Evolutionary conservation across 2,329 filamentous ascomycete species (phyloP), one percentile per base, ranked within the genome.

Genomic region (Pochonia chlamydosporia): DNA sequence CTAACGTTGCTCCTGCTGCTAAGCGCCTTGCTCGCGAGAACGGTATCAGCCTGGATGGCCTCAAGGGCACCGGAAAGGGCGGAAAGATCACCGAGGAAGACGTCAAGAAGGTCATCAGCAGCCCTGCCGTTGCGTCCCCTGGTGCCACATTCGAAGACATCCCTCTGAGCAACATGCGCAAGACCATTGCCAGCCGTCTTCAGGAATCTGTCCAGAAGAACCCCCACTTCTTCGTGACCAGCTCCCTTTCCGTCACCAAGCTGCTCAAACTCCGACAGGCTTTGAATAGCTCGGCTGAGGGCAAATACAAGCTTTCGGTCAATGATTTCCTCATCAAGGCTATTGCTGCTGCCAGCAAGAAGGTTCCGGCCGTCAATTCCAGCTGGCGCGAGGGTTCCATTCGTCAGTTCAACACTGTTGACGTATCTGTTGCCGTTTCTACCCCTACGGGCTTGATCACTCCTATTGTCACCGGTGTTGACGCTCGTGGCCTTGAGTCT

Each of bases 261-360:
- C 87, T 99, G 42, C 76, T 96, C 63, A 97, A 96, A 79, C 90
- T 99, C 60, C 90, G 93, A 63, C 82, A 89, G 72, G 90, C 92
- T 49, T 82, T 99, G 57, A 99, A 99, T 75, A 81, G 83, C 64
- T 84, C 87, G 11, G 77, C 89, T 41, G 85, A 96, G 53, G 93
- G 92, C 73, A 84, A 90, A 71, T 99, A 96, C 82, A 99, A 96
- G 82, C 87, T 99, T 50, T 96, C 91, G n/a, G 89, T 99, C 73
- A 99, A 99, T 73, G 93, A 99, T 73, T 96, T 99, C 80, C 79
- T 99, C 54, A 89, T 99, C 80, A 99, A 99, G 82, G 93, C 92
- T 58, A 88, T 92, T 49, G 88, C 82, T 50, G 76, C 87, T 53
- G 93, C 93, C 52, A 89, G 86, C 66, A 85, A 85, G 74, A 96